Conservation (phyloP, 2,329 filamentous ascomycete species). For the Simplicillium sp. region DNA sequence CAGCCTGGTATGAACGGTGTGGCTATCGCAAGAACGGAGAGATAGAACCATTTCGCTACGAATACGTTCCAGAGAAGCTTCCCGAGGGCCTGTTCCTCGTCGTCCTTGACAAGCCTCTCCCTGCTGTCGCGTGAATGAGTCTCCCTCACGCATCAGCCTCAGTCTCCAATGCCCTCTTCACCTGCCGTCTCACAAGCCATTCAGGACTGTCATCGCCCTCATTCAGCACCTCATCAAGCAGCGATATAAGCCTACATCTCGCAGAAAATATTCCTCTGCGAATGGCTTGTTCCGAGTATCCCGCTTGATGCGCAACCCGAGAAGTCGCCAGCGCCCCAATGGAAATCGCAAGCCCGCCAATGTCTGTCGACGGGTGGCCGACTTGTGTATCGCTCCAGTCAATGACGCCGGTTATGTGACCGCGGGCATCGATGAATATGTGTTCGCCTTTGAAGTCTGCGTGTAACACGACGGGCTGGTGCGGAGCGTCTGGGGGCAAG, state of each 20-base stretch:
- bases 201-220: slow-evolving; percentile 2
- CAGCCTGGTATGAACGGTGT: slow-evolving; percentile 23
- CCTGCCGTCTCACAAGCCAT: slow-evolving; percentile 3
- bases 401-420: slow-evolving; percentile 3
- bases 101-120: no score
- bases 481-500: not conserved
- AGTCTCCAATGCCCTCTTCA: slow-evolving; percentile 2
- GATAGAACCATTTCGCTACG: slow-evolving; percentile 1
- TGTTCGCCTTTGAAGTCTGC: slow-evolving; percentile 6
- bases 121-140: no score
- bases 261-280: not conserved
- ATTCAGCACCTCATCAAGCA: slow-evolving; percentile 2
- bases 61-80: no score
- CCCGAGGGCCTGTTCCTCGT: no score
- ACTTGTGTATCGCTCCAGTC: slow-evolving; percentile 6
- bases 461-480: slow-evolving; percentile 1
- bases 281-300: not conserved
- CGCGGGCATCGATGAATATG: slow-evolving; percentile 2
- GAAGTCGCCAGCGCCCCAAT: slow-evolving; percentile 2
- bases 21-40: slow-evolving; percentile 25
- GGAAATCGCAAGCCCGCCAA: slow-evolving; percentile 3
- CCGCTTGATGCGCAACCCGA: not conserved
- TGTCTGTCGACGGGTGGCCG: slow-evolving; percentile 1
- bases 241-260: slow-evolving; percentile 1
- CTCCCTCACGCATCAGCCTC: not conserved